Evolutionary conservation across 78 protist genomes (phyloP), one percentile per base, ranked within the genome.

Genomic region (Tieghemostelium lacteum): DNA sequence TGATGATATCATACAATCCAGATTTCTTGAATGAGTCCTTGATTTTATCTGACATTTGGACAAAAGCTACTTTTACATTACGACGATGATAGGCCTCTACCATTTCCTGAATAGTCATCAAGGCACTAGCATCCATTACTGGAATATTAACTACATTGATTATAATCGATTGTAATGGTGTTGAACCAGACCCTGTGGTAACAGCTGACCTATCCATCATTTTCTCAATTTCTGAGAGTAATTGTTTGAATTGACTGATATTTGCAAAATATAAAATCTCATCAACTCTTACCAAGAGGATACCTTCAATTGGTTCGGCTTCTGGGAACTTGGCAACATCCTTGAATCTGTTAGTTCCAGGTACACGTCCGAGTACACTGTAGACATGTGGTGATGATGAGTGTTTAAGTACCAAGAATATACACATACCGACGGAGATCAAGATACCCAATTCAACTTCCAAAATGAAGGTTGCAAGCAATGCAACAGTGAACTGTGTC

Each of bases 251-350:
- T 54, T 88, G 86, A 28, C 73, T 50, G 62, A 88, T 74, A 19
- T 88, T 88, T 6, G 93, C 93, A 49, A 88, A 88, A 24, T 88
- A 88, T 2, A 88, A 12, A 0, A 77, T 71, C 24, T 88, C 93
- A 62, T 88, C 93, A 42, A 88, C 45, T 60, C 93, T 73, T 12
- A 88, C 40, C 12, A 88, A 39, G 37, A 88, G 75, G 16, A 88
- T 74, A 20, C 93, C 93, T 73, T 86, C 93, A 37, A 88, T 77
- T 31, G 87, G 86, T 36, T 88, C 87, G 67, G 87, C 78, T 12
- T 88, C 93, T 22, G 88, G 93, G 78, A 88, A 77, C 62, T 77
- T 77, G 36, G 93, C 76, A 17, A 88, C 93, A 28, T 88, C 87
- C 66, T 88, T 72, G 76, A 75, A 74, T 42, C 91, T 69, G 33